Evolutionary conservation across 2,329 filamentous ascomycete genomes (phyloP).

Genomic region (Dryadomyces quercus-mongolicae): DNA sequence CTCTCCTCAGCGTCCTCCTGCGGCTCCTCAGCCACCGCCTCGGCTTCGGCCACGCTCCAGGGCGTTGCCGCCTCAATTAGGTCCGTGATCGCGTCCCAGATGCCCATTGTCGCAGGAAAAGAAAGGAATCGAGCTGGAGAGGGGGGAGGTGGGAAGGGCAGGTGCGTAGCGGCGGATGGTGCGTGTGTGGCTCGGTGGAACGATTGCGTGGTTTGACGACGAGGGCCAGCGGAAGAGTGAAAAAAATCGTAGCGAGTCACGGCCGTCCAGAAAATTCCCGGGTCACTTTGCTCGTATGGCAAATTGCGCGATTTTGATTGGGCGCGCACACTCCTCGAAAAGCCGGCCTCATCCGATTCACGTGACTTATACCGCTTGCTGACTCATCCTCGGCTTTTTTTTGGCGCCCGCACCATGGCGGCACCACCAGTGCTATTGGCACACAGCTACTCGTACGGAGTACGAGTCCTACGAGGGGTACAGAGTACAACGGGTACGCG

Average conservation of each 20-base stretch:
- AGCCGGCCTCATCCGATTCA: slow-evolving; percentile 13
- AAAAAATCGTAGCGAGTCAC: neutral
- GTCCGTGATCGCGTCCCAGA: slow-evolving; percentile 54
- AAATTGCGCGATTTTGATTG: slow-evolving; percentile 14
- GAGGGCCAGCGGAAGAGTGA: neutral
- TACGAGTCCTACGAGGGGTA: too few relatives aligned
- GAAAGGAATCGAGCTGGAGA: neutral
- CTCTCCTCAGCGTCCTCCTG: slow-evolving; percentile 47
- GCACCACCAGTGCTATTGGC: too few relatives aligned
- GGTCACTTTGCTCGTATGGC: slow-evolving; percentile 3
- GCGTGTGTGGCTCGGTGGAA: neutral
- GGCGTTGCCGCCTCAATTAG: slow-evolving; percentile 53
- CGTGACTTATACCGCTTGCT: slow-evolving; percentile 5
- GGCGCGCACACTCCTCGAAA: neutral
- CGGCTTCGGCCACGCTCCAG: slow-evolving; percentile 52
- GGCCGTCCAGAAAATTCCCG: neutral
- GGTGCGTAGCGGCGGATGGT: neutral
- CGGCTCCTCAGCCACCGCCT: slow-evolving; percentile 50
- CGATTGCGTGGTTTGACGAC: neutral
- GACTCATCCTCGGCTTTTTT: neutral
- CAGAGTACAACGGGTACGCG: neutral
- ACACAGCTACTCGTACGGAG: too few relatives aligned
- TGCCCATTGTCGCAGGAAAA: slow-evolving; percentile 38
- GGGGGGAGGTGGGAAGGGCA: neutral
- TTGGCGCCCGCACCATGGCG: too few relatives aligned